These are phyloP conservation scores for Ogataea chonburiensis DNA, from an alignment of 805 yeast species.

Conservation along the genomic window DNA sequence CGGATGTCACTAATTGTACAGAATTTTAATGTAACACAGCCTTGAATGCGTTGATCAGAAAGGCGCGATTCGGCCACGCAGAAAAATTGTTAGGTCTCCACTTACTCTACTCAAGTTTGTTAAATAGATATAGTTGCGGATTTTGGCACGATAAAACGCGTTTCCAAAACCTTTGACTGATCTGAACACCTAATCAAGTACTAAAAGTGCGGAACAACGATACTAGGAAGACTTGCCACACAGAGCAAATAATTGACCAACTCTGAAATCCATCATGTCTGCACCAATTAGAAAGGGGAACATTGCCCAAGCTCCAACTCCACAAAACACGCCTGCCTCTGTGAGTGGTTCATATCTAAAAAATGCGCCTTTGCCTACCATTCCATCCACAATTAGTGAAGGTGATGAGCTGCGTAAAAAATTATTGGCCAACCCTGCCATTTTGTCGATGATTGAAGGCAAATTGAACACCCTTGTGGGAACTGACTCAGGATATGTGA, in stretches of 20 bases:
- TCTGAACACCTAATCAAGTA: no score
- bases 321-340: constrained; percentile 96
- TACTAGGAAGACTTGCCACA: no score
- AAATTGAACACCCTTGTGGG: constrained; percentile 84
- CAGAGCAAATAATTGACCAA: no score
- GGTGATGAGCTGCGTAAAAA: constrained; percentile 44
- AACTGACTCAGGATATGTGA: constrained; percentile 81
- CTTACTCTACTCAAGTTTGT: neutral
- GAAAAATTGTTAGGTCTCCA: constrained; percentile 6
- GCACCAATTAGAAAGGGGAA: constrained; percentile 86
- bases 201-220: no score
- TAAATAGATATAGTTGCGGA: neutral
- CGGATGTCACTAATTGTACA: no score
- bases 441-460: constrained; percentile 86
- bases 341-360: constrained; percentile 72
- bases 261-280: constrained; percentile 72
- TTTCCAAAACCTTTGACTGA: no score
- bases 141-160: constrained; percentile 4
- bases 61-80: constrained; percentile 14
- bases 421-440: constrained; percentile 68
- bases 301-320: constrained; percentile 92
- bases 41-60: neutral
- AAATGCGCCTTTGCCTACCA: constrained; percentile 54
- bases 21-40: constrained; percentile 8
- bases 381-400: constrained; percentile 73